These are phyloP conservation scores for Bryopsis sp. DNA, from an alignment of 139 green algal genomes.

Conservation along the genomic window DNA sequence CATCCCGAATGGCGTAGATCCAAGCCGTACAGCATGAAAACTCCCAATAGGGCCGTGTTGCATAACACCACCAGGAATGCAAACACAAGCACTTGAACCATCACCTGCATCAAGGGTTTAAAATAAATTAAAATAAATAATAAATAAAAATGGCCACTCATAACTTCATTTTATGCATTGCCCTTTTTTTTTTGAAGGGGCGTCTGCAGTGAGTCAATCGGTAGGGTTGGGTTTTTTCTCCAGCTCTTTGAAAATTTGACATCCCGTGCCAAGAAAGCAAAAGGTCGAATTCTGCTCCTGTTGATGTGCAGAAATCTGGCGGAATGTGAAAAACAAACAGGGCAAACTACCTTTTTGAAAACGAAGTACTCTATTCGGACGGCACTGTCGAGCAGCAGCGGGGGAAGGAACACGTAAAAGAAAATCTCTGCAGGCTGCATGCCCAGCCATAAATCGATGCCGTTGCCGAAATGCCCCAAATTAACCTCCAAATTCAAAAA, in stretches of 20 bases:
- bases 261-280: neutral
- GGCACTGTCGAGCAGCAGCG: slow-evolving; percentile 49
- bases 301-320: neutral
- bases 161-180: too few relatives aligned
- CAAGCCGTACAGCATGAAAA: slow-evolving; percentile 39
- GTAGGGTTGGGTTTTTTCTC: too few relatives aligned
- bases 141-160: too few relatives aligned
- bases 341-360: slow-evolving; percentile 77
- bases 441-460: slow-evolving; percentile 65
- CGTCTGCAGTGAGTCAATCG: too few relatives aligned
- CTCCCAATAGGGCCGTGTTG: slow-evolving; percentile 29
- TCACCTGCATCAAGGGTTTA: slow-evolving; percentile 26
- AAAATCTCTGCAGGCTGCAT: slow-evolving; percentile 66
- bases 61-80: slow-evolving; percentile 39
- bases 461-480: slow-evolving; percentile 56
- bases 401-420: slow-evolving; percentile 78
- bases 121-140: too few relatives aligned
- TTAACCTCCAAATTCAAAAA: slow-evolving; percentile 29
- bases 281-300: too few relatives aligned
- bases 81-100: slow-evolving; percentile 39
- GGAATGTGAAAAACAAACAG: neutral
- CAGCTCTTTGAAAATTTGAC: too few relatives aligned
- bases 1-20: slow-evolving; percentile 29
- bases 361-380: slow-evolving; percentile 81
- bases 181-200: too few relatives aligned